Conservation (phyloP, 2,329 filamentous ascomycete genomes). For the Fusarium transvaalense region DNA sequence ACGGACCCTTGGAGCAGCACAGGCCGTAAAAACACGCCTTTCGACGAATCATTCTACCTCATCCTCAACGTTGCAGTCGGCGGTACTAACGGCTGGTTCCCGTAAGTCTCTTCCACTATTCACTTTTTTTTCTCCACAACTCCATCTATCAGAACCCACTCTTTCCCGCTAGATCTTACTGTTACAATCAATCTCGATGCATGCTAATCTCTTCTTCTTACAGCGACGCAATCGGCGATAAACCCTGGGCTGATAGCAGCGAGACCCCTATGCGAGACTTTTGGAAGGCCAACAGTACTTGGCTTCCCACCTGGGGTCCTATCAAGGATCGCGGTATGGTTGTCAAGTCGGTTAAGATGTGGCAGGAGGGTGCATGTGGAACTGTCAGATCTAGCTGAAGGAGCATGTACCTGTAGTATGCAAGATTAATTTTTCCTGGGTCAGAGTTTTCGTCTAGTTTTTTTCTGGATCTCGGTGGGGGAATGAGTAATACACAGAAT, state of each 20-base stretch:
- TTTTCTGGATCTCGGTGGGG: not conserved
- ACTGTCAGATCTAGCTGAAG: not conserved
- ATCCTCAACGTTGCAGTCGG: conserved; percentile 65
- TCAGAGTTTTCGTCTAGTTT: not conserved
- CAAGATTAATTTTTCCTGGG: conserved; percentile 1
- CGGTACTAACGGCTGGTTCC: conserved; percentile 61
- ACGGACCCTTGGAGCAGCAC: conserved; percentile 59
- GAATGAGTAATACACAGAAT: conserved; percentile 11
- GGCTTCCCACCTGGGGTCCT: conserved; percentile 56
- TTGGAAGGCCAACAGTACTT: conserved; percentile 54
- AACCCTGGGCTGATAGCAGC: conserved; percentile 60
- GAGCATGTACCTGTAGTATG: not conserved
- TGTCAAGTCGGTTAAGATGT: conserved; percentile 61
- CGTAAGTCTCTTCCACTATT: conserved; percentile 43
- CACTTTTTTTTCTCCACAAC: not conserved
- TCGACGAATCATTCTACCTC: conserved; percentile 64
- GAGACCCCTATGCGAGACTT: conserved; percentile 57
- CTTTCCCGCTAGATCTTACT: conserved; percentile 11
- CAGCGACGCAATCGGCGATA: conserved; percentile 57
- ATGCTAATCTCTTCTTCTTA: conserved; percentile 25
- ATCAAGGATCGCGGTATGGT: conserved; percentile 55
- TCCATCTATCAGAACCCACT: not conserved
- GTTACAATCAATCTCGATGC: not conserved
- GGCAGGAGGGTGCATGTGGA: conserved; percentile 53
- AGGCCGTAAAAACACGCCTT: conserved; percentile 58